Evolutionary conservation across 208 protist species (phyloP).

Genomic region (Novymonas esmeraldas): DNA sequence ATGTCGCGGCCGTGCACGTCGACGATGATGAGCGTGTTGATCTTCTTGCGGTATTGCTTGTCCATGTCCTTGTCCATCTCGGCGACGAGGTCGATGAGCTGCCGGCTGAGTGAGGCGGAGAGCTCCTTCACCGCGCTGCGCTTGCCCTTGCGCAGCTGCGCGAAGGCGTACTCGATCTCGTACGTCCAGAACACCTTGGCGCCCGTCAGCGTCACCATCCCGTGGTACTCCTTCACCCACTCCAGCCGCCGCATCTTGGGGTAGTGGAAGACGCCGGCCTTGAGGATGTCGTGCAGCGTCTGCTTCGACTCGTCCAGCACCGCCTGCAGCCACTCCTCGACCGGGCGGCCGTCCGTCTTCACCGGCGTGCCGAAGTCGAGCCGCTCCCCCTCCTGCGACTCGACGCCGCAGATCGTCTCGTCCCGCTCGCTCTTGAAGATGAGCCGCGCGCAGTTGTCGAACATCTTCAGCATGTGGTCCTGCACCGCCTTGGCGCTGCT

Average conservation of each 20-base stretch:
- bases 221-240: conserved; percentile 97
- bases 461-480: conserved; percentile 99
- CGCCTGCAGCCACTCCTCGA: conserved; percentile 98
- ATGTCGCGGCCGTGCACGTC: conserved; percentile 99
- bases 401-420: conserved; percentile 95
- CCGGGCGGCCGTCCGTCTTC: conserved; percentile 86
- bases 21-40: conserved; percentile 99
- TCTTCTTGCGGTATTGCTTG: conserved; percentile 95
- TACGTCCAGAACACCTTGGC: conserved; percentile 99
- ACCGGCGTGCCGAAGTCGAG: conserved; percentile 93
- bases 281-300: conserved; percentile 95
- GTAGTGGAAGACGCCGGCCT: conserved; percentile 98
- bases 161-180: conserved; percentile 97
- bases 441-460: conserved; percentile 96
- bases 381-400: conserved; percentile 96
- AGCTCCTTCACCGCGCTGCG: conserved; percentile 97
- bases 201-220: conserved; percentile 96
- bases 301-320: conserved; percentile 95
- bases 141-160: conserved; percentile 92
- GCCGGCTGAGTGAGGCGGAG: conserved; percentile 83
- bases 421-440: conserved; percentile 94
- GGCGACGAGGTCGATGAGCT: conserved; percentile 96
- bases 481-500: conserved; percentile 95
- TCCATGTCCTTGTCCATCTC: conserved; percentile 96
- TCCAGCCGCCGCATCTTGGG: conserved; percentile 91